Evolutionary conservation across 345 rosid species (phyloP), one percentile per base, ranked within the genome.

Genomic region (Pistacia atlantica): DNA sequence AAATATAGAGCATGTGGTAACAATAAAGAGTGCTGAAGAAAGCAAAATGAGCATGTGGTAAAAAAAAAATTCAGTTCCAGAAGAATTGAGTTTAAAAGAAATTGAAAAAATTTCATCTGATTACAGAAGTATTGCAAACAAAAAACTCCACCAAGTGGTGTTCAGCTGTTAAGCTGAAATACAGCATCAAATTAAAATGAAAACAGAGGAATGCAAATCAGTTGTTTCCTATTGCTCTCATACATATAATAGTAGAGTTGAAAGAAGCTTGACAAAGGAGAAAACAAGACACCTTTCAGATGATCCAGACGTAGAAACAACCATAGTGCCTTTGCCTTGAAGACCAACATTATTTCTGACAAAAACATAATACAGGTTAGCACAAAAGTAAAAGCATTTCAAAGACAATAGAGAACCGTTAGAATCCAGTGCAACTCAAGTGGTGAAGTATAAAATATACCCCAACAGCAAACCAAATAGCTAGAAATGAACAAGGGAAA

Each of bases 231-330:
- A 33, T 22, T 60, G 52, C n/a, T 60, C n/a, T 60, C 12, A 45
- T 35, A 11, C n/a, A 37, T 20, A 56, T 56, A 35, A 38, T 3
- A 65, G 12, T 0, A 17, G 4, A 38, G 31, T 8, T 42, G 33
- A 46, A 73, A 56, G 11, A 77, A 74, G 13, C 51, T 51, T 54
- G 58, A 28, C 65, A 69, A 49, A 76, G 65, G 72, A 61, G 2
- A 25, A 57, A 69, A 69, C 3, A 14, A 22, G 46, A 52, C 77
- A 95, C 99, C 99, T 93, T 75, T 90, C 95, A 69, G 95, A 93
- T 46, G 97, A 87, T 66, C 84, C 90, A 75, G 86, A 76, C 46
- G 90, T 81, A 80, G 96, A 85, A 71, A 90, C 66, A 25, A 93
- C 56, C 20, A 97, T 83, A 75, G 84, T 87, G 83, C 90, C 87